These are phyloP conservation scores for Alternaria burnsii DNA, from an alignment of 2,329 filamentous ascomycete species.

Conservation along the genomic window DNA sequence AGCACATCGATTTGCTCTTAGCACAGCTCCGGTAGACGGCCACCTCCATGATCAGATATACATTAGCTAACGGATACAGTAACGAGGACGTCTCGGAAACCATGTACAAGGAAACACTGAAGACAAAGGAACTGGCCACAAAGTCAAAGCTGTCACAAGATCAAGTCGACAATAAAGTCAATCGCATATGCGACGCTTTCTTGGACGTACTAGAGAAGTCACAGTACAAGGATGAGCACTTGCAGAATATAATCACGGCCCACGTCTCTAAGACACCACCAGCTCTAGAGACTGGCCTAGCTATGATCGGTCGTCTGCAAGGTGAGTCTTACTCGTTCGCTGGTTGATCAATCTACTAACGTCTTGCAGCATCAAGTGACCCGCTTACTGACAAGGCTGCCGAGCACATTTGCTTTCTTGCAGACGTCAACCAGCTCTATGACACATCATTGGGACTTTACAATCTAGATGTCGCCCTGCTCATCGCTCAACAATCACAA, in stretches of 20 bases:
- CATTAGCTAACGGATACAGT: constrained; percentile 46
- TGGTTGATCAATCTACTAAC: constrained; percentile 5
- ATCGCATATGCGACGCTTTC: constrained; percentile 86
- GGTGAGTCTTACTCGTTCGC: constrained; percentile 41
- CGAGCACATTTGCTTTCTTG: constrained; percentile 96
- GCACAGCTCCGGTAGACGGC: constrained; percentile 76
- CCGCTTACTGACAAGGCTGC: constrained; percentile 83
- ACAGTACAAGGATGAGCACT: constrained; percentile 64
- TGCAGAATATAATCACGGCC: constrained; percentile 93
- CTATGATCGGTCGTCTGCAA: constrained; percentile 77
- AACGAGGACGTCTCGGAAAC: constrained; percentile 93
- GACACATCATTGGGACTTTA: constrained; percentile 91
- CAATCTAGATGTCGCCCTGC: constrained; percentile 84
- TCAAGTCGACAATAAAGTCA: constrained; percentile 71
- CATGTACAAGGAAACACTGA: constrained; percentile 89
- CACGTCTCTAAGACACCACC: constrained; percentile 94
- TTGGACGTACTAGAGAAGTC: constrained; percentile 69
- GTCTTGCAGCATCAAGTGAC: constrained; percentile 49
- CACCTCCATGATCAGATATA: background rate
- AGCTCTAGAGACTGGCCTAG: constrained; percentile 84
- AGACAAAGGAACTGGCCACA: constrained; percentile 41
- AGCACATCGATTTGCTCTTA: constrained; percentile 89
- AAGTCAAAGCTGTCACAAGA: constrained; percentile 33
- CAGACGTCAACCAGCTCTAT: constrained; percentile 90
- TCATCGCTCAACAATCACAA: constrained; percentile 95